phyloP scores from a whole-genome alignment of 352 stramenopile species.

The Phytophthora tentaculata region DNA sequence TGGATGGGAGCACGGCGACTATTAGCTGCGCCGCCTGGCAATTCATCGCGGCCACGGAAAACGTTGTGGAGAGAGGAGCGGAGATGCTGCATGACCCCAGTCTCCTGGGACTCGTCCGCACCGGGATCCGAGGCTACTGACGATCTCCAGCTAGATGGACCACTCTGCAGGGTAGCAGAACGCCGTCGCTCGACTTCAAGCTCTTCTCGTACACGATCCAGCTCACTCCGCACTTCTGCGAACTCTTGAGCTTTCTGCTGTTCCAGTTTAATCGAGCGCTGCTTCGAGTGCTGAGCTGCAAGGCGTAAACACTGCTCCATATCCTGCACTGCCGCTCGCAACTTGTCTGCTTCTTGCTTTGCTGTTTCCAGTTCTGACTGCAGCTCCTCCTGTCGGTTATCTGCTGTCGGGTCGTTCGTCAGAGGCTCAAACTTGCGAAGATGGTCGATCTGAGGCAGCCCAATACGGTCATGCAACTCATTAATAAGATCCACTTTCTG shows the following conservation, averaged over 20 bases:
- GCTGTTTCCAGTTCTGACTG: conserved; percentile 64
- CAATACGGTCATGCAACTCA: conserved; percentile 73
- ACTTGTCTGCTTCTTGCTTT: conserved; percentile 59
- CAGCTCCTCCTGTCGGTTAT: conserved; percentile 55
- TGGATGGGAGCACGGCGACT: conserved; percentile 25
- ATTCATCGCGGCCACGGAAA: conserved; percentile 25
- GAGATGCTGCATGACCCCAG: conserved; percentile 42
- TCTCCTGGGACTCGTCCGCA: conserved; percentile 40
- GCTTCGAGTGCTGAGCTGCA: conserved; percentile 55
- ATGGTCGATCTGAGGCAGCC: conserved; percentile 69
- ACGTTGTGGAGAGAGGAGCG: conserved; percentile 47
- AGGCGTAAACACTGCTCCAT: conserved; percentile 64
- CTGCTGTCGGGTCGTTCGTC: conserved; percentile 46
- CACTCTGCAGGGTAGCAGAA: conserved; percentile 38
- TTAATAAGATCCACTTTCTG: conserved; percentile 83
- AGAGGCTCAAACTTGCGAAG: conserved; percentile 77
- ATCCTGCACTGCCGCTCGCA: conserved; percentile 60
- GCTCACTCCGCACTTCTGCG: conserved; percentile 51
- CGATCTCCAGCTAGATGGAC: conserved; percentile 35
- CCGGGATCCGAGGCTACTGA: conserved; percentile 44
- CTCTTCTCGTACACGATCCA: conserved; percentile 57
- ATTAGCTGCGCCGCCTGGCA: neutral
- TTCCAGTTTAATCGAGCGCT: conserved; percentile 67
- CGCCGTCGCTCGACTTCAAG: conserved; percentile 55
- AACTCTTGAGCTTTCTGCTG: conserved; percentile 63